Evolutionary conservation across 1,284 basidiomycete genomes (phyloP).

Genomic region (Phenoliferia sp.): DNA sequence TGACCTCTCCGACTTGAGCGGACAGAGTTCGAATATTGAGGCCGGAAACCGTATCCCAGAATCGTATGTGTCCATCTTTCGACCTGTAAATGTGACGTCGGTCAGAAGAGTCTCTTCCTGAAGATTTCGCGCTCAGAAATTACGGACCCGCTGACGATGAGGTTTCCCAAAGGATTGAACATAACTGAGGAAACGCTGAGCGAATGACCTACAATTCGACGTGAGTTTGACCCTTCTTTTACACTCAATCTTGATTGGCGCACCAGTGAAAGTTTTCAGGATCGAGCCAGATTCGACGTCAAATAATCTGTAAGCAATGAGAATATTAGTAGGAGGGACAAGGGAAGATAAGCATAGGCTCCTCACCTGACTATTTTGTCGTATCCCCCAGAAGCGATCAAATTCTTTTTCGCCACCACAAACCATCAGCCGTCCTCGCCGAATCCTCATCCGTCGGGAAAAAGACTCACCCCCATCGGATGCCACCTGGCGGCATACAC

Average conservation of each 20-base stretch:
- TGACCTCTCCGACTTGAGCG: conserved; percentile 49
- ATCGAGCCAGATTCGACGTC: conserved; percentile 46
- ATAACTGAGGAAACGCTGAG: conserved; percentile 46
- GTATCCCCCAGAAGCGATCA: conserved; percentile 47
- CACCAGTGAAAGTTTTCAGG: conserved; percentile 49
- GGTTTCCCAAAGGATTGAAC: conserved; percentile 46
- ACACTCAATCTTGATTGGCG: conserved; percentile 37
- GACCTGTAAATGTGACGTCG: conserved; percentile 29
- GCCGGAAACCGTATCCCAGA: conserved; percentile 50
- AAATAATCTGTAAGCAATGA: conserved; percentile 38
- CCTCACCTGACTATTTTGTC: conserved; percentile 45
- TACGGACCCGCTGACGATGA: conserved; percentile 45
- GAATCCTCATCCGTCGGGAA: neutral
- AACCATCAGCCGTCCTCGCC: neutral
- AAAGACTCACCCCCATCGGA: conserved; percentile 37
- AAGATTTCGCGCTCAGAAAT: neutral
- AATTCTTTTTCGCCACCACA: conserved; percentile 32
- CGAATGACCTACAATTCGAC: conserved; percentile 41
- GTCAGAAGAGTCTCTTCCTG: neutral
- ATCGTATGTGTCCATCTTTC: conserved; percentile 48
- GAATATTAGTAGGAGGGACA: neutral
- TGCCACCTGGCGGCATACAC: conserved; percentile 48
- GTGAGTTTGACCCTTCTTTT: neutral
- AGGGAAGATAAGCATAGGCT: neutral
- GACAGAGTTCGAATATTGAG: conserved; percentile 46